phyloP scores from a whole-genome alignment of 208 protist genomes.

The Leishmania martiniquensis region DNA sequence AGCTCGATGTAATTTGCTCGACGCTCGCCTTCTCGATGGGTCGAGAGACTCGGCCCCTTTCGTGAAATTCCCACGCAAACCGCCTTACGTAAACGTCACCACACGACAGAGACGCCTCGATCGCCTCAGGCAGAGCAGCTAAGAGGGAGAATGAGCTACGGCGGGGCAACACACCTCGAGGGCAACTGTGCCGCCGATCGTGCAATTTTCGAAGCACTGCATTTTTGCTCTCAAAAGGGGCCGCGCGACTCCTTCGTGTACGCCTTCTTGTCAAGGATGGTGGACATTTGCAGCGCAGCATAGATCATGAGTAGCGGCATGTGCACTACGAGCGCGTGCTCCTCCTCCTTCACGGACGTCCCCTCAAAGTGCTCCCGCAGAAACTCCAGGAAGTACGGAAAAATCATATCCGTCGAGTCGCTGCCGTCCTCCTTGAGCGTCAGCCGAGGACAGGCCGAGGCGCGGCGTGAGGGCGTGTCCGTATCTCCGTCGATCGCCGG shows the following conservation, averaged over 20 bases:
- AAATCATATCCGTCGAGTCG: slow-evolving; percentile 49
- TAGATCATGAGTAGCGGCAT: slow-evolving; percentile 67
- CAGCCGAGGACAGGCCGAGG: slow-evolving; percentile 20
- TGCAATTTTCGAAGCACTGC: neutral
- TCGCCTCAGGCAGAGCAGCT: neutral
- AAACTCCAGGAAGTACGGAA: slow-evolving; percentile 77
- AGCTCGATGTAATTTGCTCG: neutral
- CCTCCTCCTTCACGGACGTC: slow-evolving; percentile 54
- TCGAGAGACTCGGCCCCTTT: too few relatives aligned
- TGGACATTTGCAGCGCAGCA: slow-evolving; percentile 62
- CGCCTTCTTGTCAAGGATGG: slow-evolving; percentile 50
- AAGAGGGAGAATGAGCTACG: neutral
- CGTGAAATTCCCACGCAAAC: too few relatives aligned
- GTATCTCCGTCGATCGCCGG: slow-evolving; percentile 4
- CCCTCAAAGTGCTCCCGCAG: slow-evolving; percentile 70
- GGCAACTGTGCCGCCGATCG: neutral
- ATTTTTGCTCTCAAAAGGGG: slow-evolving; percentile 39
- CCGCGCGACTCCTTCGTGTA: slow-evolving; percentile 63
- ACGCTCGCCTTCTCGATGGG: neutral
- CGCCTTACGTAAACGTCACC: too few relatives aligned
- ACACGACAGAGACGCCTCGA: too few relatives aligned
- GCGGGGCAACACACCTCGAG: neutral
- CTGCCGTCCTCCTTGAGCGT: slow-evolving; percentile 22
- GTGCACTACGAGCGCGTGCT: slow-evolving; percentile 67
- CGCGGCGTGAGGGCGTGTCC: slow-evolving; percentile 17